phyloP scores from a whole-genome alignment of 2,329 filamentous ascomycete genomes.

The Neonectria neomacrospora region DNA sequence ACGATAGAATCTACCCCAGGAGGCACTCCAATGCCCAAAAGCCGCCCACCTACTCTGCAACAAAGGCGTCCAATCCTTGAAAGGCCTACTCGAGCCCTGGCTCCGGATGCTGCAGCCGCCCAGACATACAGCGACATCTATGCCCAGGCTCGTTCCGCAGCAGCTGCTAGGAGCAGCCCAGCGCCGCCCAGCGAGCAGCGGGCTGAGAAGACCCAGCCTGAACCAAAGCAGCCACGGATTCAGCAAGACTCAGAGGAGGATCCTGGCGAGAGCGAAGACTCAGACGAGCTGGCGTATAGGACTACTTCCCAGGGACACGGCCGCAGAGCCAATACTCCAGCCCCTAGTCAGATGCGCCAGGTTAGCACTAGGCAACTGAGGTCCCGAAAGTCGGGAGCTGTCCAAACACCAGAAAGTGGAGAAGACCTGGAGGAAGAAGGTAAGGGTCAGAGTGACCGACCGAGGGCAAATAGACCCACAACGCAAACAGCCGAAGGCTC shows the following conservation, averaged over 20 bases:
- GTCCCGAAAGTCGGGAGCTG: not conserved
- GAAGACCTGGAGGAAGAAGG: not conserved
- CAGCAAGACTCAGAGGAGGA: conserved; percentile 23
- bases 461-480: not conserved
- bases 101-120: conserved; percentile 14
- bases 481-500: not conserved
- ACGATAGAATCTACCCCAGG: conserved; percentile 48
- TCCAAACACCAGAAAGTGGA: conserved; percentile 9
- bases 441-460: not conserved
- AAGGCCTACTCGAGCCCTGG: conserved; percentile 6
- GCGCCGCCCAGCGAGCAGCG: conserved; percentile 1
- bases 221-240: not conserved
- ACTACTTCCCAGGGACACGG: not conserved
- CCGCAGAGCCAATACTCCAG: conserved; percentile 38
- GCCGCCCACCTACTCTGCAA: conserved; percentile 8
- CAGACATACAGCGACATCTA: not conserved
- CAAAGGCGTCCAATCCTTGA: not conserved
- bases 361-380: conserved; percentile 1
- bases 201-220: conserved; percentile 1
- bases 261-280: not conserved
- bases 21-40: conserved; percentile 13
- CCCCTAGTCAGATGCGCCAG: conserved; percentile 25
- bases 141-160: not conserved
- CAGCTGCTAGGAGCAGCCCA: not conserved
- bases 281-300: not conserved